Percentiles rank a stretch among this genome's conserved stretches.
Evolutionary conservation across 805 yeast species (phyloP).

Genomic region (Candida hungchunana): DNA sequence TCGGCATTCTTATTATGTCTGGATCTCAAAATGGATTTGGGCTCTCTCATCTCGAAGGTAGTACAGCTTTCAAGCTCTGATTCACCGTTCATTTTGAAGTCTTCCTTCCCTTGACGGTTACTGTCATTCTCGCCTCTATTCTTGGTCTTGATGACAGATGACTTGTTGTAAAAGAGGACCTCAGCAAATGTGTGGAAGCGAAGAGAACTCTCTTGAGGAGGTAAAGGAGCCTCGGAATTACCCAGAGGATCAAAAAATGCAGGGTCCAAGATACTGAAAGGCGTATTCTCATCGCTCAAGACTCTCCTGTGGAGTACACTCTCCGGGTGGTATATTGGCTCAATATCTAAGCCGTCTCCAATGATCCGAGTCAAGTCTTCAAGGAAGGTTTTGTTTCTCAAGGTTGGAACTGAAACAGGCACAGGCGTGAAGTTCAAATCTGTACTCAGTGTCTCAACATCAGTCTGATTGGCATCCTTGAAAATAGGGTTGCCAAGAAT

Average conservation of each 20-base stretch:
- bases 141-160: slow-evolving; percentile 1
- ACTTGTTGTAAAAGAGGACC: slow-evolving; percentile 15
- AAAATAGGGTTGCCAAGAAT: too few species aligned
- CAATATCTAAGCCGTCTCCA: not conserved
- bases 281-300: slow-evolving; percentile 5
- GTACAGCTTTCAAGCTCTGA: too few species aligned
- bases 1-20: slow-evolving; percentile 8
- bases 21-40: slow-evolving; percentile 12
- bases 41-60: too few species aligned
- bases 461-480: too few species aligned
- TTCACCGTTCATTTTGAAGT: too few species aligned
- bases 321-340: slow-evolving; percentile 8
- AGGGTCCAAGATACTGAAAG: slow-evolving; percentile 7
- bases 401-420: slow-evolving; percentile 11
- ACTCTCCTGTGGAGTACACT: too few species aligned
- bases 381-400: slow-evolving; percentile 6
- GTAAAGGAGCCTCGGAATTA: too few species aligned
- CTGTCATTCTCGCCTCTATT: not conserved
- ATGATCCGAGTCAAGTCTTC: slow-evolving; percentile 2
- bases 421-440: slow-evolving; percentile 11
- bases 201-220: too few species aligned
- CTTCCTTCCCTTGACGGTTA: not conserved
- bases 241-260: slow-evolving; percentile 4
- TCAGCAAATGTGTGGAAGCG: slow-evolving; percentile 11
- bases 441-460: slow-evolving; percentile 4